A percentile compares a stretch with the other conserved stretches of the same genome.
Evolutionary conservation across 2,329 filamentous ascomycete species (phyloP).

Genomic region (Pleurostoma richardsiae): DNA sequence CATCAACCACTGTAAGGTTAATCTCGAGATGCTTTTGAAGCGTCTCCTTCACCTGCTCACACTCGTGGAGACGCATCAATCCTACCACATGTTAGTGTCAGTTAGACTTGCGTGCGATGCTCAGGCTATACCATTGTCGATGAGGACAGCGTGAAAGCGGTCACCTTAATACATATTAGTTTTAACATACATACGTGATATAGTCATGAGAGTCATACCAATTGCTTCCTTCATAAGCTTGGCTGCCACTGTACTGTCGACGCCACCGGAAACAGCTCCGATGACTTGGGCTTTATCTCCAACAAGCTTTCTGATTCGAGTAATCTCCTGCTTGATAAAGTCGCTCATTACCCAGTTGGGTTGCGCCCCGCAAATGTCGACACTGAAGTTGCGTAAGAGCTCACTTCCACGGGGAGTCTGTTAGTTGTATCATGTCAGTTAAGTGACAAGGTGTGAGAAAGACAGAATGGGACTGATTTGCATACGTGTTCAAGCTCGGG

Average conservation of each 20-base stretch:
- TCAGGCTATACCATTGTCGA: slow-evolving; percentile 59
- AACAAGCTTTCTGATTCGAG: slow-evolving; percentile 74
- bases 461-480: slow-evolving; percentile 8
- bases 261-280: slow-evolving; percentile 59
- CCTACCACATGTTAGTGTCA: slow-evolving; percentile 14
- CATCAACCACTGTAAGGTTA: slow-evolving; percentile 85
- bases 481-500: slow-evolving; percentile 57
- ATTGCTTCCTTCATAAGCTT: slow-evolving; percentile 85
- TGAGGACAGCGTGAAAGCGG: slow-evolving; percentile 63
- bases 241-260: slow-evolving; percentile 84
- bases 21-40: slow-evolving; percentile 77
- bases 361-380: slow-evolving; percentile 73
- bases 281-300: slow-evolving; percentile 75
- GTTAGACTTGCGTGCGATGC: slow-evolving; percentile 23
- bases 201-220: slow-evolving; percentile 14
- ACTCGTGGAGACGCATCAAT: slow-evolving; percentile 81
- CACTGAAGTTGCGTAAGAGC: slow-evolving; percentile 76
- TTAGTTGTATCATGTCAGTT: slow-evolving; percentile 17
- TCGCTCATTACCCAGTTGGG: slow-evolving; percentile 81
- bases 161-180: slow-evolving; percentile 29
- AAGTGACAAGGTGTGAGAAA: slow-evolving; percentile 1
- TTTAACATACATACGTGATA: slow-evolving; percentile 16
- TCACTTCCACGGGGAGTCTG: slow-evolving; percentile 64
- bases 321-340: slow-evolving; percentile 77
- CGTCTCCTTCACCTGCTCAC: slow-evolving; percentile 72